phyloP scores from a whole-genome alignment of 306 rosid species.

The Prunus mira region DNA sequence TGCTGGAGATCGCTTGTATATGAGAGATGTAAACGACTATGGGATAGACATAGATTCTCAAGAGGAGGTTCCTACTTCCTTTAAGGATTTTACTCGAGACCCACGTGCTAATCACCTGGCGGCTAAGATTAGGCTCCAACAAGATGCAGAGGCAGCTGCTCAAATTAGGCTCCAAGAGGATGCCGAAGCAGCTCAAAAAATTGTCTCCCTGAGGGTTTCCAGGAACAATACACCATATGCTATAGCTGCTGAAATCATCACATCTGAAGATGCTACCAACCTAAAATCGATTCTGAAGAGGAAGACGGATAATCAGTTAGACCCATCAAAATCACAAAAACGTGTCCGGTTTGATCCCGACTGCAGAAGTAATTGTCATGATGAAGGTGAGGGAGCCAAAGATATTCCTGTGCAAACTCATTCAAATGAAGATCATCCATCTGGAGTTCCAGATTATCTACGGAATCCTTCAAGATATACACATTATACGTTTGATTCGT shows the following conservation, averaged over 20 bases:
- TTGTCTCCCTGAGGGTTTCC: conserved; percentile 53
- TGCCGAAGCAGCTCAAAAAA: conserved; percentile 53
- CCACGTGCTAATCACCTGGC: conserved; percentile 89
- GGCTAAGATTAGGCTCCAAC: conserved; percentile 61
- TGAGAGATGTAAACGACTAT: conserved; percentile 64
- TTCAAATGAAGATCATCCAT: conserved; percentile 23
- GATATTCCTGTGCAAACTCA: conserved; percentile 31
- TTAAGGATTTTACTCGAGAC: conserved; percentile 50
- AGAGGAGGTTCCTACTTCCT: conserved; percentile 46
- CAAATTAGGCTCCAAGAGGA: conserved; percentile 63
- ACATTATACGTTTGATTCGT: conserved; percentile 63
- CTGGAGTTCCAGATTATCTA: conserved; percentile 66
- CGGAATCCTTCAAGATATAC: conserved; percentile 72
- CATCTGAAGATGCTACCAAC: conserved; percentile 28
- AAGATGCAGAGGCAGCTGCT: conserved; percentile 77
- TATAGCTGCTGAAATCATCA: conserved; percentile 16
- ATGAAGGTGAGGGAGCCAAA: conserved; percentile 29
- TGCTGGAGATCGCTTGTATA: conserved; percentile 54
- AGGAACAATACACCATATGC: conserved; percentile 29
- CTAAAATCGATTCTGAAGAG: conserved; percentile 89
- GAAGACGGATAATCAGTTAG: conserved; percentile 42
- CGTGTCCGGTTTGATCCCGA: conserved; percentile 82
- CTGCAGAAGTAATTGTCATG: conserved; percentile 33
- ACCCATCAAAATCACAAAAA: conserved; percentile 43
- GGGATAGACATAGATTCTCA: conserved; percentile 57